phyloP scores from a whole-genome alignment of 306 rosid species.

The Carpinus viminea region DNA sequence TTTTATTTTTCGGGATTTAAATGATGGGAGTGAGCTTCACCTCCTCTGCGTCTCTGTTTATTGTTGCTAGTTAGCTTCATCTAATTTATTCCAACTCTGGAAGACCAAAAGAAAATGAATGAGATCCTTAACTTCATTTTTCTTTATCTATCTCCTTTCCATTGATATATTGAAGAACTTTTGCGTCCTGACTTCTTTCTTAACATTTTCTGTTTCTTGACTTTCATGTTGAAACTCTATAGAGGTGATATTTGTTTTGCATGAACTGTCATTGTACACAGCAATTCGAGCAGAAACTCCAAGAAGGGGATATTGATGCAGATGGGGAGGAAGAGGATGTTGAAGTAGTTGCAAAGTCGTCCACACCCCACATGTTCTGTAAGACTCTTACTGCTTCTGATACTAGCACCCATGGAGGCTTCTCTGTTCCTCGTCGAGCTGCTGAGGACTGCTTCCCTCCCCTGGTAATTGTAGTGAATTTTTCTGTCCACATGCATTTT shows the following conservation, averaged over 20 bases:
- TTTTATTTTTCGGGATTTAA: neutral
- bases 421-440: conserved; percentile 97
- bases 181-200: neutral
- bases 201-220: neutral
- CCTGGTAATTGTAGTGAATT: conserved; percentile 53
- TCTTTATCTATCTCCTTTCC: neutral
- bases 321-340: conserved; percentile 70
- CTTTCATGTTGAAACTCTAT: neutral
- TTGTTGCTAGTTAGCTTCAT: conserved; percentile 14
- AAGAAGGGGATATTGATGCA: conserved; percentile 52
- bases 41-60: neutral
- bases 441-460: conserved; percentile 99
- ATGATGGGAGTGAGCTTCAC: neutral
- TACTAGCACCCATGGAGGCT: conserved; percentile 99
- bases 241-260: conserved; percentile 23
- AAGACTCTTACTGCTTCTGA: conserved; percentile 99
- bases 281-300: conserved; percentile 58
- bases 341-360: conserved; percentile 65
- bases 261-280: conserved; percentile 28
- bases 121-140: conserved; percentile 2
- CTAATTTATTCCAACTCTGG: conserved; percentile 13
- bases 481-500: neutral
- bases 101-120: neutral
- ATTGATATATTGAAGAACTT: no score
- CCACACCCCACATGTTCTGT: conserved; percentile 98